Evolutionary conservation across 148 eudicot genomes (phyloP).

Genomic region (Spergularia marina): DNA sequence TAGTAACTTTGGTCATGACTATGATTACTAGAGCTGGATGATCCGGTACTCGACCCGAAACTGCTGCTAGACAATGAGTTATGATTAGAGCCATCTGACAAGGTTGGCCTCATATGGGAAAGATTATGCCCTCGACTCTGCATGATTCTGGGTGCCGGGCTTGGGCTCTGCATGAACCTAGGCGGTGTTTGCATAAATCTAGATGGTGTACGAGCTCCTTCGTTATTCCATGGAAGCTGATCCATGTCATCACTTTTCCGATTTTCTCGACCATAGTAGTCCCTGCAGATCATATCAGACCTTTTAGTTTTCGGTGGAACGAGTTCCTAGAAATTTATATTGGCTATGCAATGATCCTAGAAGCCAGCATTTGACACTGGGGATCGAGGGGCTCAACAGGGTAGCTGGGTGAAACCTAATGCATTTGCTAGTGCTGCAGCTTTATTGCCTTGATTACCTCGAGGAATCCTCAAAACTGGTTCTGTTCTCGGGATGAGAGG

Average conservation of each 20-base stretch:
- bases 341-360: not conserved
- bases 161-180: not conserved
- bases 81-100: constrained; percentile 17
- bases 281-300: not conserved
- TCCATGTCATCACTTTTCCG: constrained; percentile 31
- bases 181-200: not conserved
- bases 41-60: constrained; percentile 11
- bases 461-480: constrained; percentile 12
- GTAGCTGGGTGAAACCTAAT: not conserved
- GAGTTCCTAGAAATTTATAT: not conserved
- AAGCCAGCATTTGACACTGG: too few species aligned
- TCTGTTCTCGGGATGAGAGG: constrained; percentile 2
- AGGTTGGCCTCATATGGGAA: not conserved
- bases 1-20: constrained; percentile 9
- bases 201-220: constrained; percentile 13
- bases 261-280: constrained; percentile 9
- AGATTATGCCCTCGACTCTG: constrained; percentile 15
- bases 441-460: constrained; percentile 12
- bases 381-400: too few species aligned
- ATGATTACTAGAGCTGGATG: not conserved
- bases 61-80: constrained; percentile 12
- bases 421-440: not conserved
- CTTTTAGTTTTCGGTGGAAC: not conserved
- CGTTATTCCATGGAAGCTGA: constrained; percentile 21
- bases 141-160: not conserved